Evolutionary conservation across 305 asterid species (phyloP), one percentile per base, ranked within the genome.

Genomic region (Striga hermonthica): DNA sequence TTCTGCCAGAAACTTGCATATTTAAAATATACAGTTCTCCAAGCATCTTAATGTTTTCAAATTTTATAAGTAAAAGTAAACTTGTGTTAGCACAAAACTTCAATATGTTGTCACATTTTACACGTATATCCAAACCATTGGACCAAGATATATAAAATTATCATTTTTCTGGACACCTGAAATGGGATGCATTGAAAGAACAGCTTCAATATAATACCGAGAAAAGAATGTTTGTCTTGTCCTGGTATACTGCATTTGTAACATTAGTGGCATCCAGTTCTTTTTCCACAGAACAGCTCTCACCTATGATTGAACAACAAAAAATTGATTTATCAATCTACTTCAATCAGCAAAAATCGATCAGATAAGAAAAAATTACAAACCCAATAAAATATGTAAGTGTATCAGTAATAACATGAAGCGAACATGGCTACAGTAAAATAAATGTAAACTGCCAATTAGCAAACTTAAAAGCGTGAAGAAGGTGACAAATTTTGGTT

Each of bases 261-360:
- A 88, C 87, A 13, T 66, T 76, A 48, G 95, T 82, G 62, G 85
- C 74, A 66, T 82, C 95, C 76, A 93, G 80, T 69, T 93, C 97
- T 79, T 93, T 93, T 73, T 90, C 97, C 70, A 90, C 98, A 3
- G 98, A 93, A 73, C 84, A 84, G 84, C 98, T 93, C 88, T 93
- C 98, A 68, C 98, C 98, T 92, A 77, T 65, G 74, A 74, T 66
- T 64, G 69, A 40, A 74, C 77, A 78, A 72, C 64, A 73, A 69
- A 61, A 67, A 64, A 57, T 22, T 14, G 62, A 54, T 52, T 50
- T 15, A 61, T 69, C 55, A 60, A 65, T 58, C 53, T 49, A 53
- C 67, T 43, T 64, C 16, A 35, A 65, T 70, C 28, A 67, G 57
- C 60, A 68, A 15, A 59, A 53, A 44, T 58, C 53, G 22, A 67